Conservation (phyloP, 306 rosid genomes). For the Vachellia collinsii region DNA sequence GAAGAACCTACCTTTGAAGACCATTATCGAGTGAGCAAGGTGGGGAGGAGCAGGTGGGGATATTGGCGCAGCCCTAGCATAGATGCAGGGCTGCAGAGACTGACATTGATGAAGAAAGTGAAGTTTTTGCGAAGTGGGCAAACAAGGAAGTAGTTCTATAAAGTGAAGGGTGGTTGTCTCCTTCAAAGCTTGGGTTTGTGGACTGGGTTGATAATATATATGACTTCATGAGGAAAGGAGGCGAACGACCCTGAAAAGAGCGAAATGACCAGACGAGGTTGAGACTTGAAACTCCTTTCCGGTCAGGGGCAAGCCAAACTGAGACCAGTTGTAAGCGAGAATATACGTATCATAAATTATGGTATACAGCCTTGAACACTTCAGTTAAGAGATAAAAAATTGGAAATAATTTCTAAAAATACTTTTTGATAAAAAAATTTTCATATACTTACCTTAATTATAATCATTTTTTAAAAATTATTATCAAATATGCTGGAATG, state of each 20-base stretch:
- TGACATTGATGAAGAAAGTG: neutral
- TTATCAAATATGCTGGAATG: no score
- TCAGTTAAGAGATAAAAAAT: no score
- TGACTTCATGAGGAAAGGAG: neutral
- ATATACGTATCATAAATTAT: no score
- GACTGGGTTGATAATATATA: neutral
- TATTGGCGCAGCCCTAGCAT: conserved; percentile 52
- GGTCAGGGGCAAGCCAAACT: no score
- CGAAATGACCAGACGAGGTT: neutral
- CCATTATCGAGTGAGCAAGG: conserved; percentile 50
- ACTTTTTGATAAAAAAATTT: no score
- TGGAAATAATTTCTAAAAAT: no score
- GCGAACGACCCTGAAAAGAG: neutral
- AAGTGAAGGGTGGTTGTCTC: neutral
- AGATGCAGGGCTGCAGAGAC: conserved; percentile 45
- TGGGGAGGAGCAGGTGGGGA: neutral
- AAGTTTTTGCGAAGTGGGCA: neutral
- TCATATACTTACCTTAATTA: no score
- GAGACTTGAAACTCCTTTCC: neutral
- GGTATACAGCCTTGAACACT: no score
- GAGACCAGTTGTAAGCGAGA: no score
- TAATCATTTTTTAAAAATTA: no score
- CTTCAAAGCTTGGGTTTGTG: conserved; percentile 1
- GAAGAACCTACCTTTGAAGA: conserved; percentile 94
- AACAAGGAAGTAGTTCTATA: neutral